Conservation (phyloP, 2,329 filamentous ascomycete species). For the Colletotrichum lini region DNA sequence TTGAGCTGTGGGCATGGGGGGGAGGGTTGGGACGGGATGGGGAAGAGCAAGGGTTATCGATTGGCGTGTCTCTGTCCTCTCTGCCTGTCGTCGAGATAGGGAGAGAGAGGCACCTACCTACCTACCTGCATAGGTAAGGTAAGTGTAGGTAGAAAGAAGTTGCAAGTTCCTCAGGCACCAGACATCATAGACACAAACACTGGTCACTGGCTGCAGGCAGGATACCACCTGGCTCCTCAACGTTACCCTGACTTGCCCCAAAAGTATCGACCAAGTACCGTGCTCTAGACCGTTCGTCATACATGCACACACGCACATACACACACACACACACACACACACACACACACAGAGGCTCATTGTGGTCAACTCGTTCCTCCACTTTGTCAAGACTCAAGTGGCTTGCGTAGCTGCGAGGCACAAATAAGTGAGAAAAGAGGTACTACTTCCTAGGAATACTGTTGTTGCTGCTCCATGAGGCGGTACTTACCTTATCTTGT, state of each 20-base stretch:
- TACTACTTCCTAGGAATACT: no score
- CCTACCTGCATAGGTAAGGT: no score
- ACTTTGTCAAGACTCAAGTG: neutral
- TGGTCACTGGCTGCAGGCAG: neutral
- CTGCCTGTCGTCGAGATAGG: no score
- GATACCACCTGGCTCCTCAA: neutral
- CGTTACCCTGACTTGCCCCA: neutral
- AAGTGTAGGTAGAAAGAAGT: neutral
- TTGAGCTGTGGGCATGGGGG: slow-evolving; percentile 3
- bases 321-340: neutral
- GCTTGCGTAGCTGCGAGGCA: no score
- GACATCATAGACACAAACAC: neutral
- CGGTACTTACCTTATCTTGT: no score
- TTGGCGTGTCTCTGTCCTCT: neutral
- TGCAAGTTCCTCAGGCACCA: neutral
- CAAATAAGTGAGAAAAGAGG: no score
- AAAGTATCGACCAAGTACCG: neutral
- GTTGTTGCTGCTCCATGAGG: no score
- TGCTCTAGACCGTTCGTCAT: slow-evolving; percentile 1
- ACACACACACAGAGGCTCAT: neutral
- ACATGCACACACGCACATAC: neutral
- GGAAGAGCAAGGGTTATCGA: slow-evolving; percentile 7
- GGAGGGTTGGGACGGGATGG: slow-evolving; percentile 20
- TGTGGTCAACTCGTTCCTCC: neutral
- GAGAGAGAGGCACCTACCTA: no score